These are phyloP conservation scores for Ormosia emarginata DNA, from an alignment of 306 rosid genomes.

Conservation along the genomic window DNA sequence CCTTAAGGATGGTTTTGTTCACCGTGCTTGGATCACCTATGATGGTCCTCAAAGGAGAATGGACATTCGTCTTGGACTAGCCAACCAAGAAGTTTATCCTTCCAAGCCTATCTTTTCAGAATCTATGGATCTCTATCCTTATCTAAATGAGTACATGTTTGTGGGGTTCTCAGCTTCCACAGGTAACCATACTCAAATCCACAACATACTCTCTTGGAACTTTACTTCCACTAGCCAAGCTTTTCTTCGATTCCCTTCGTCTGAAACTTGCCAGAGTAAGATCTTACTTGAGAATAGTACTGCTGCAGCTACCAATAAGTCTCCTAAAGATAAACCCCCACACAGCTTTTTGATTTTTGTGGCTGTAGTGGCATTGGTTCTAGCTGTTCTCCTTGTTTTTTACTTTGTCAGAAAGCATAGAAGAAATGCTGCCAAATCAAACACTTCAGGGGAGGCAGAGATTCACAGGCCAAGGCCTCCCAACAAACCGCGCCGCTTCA, in stretches of 20 bases:
- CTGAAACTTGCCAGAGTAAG: constrained; percentile 55
- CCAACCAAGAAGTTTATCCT: constrained; percentile 31
- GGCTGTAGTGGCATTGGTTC: constrained; percentile 40
- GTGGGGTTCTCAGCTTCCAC: constrained; percentile 87
- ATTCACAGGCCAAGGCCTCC: constrained; percentile 67
- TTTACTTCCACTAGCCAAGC: constrained; percentile 68
- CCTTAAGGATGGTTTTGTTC: constrained; percentile 45
- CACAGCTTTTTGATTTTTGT: constrained; percentile 52
- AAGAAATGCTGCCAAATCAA: constrained; percentile 25
- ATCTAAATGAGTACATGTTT: constrained; percentile 75
- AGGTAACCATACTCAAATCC: constrained; percentile 70
- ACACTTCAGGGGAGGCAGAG: constrained; percentile 31
- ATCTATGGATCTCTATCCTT: constrained; percentile 29
- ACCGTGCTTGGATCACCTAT: constrained; percentile 49
- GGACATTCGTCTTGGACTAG: constrained; percentile 53
- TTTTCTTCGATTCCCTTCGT: constrained; percentile 54
- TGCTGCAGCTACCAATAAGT: not conserved
- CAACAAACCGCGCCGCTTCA: constrained; percentile 55
- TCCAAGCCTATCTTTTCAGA: constrained; percentile 56
- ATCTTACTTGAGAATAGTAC: constrained; percentile 36
- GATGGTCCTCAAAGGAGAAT: constrained; percentile 55
- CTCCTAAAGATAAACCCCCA: constrained; percentile 29
- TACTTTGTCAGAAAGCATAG: constrained; percentile 40
- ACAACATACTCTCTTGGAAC: constrained; percentile 65
- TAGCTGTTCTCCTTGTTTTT: constrained; percentile 36